Conservation (phyloP, 2,329 filamentous ascomycete genomes). For the Decorospora gaudefroyi region DNA sequence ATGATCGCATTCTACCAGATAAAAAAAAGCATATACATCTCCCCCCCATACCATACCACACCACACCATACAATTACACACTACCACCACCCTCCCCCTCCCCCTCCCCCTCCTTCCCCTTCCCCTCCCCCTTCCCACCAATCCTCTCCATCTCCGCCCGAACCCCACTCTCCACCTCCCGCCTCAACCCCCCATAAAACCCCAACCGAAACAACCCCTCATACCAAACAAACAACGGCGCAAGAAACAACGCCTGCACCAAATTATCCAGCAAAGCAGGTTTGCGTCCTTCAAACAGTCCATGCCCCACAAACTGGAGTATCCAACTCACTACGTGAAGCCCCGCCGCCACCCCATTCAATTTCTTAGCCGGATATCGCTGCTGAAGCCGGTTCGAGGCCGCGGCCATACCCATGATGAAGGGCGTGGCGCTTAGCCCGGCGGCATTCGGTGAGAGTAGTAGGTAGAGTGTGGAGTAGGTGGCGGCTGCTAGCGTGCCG, state of each 20-base stretch:
- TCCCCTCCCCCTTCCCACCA: conserved; percentile 47
- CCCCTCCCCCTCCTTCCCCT: not conserved
- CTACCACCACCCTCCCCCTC: not conserved
- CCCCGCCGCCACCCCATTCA: conserved; percentile 66
- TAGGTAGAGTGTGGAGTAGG: conserved; percentile 80
- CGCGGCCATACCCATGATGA: conserved; percentile 75
- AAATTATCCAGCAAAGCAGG: conserved; percentile 89
- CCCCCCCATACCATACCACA: no score
- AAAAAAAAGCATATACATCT: no score
- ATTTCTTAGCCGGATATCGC: conserved; percentile 59
- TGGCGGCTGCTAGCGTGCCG: conserved; percentile 57
- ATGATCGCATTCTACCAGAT: no score
- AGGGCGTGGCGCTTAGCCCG: conserved; percentile 71
- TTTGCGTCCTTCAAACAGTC: conserved; percentile 81
- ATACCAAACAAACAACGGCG: conserved; percentile 96
- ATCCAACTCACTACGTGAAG: conserved; percentile 79
- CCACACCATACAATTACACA: not conserved
- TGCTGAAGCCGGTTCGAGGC: conserved; percentile 71
- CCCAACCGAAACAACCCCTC: conserved; percentile 87
- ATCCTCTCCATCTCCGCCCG: conserved; percentile 56
- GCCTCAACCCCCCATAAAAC: conserved; percentile 68
- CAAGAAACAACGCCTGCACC: conserved; percentile 86
- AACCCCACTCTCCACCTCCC: conserved; percentile 40
- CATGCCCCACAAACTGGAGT: conserved; percentile 88
- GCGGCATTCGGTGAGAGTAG: conserved; percentile 87